Conservation (phyloP, 345 rosid species). For the Arabis hirsuta region DNA sequence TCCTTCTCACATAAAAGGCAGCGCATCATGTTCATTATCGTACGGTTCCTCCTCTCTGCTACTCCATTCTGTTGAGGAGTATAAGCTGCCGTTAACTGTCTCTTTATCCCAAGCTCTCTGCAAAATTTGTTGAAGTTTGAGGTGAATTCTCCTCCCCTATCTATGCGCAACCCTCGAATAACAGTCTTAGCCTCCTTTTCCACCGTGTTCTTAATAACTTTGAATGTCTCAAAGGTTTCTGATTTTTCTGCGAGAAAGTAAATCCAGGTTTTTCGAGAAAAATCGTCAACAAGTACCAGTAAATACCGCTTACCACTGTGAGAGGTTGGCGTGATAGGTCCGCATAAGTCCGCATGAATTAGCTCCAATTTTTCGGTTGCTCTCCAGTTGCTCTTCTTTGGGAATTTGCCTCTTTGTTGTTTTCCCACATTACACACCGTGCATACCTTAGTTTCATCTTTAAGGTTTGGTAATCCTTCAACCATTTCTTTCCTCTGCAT, state of each 20-base stretch:
- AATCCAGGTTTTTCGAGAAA: background rate
- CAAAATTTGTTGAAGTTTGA: background rate
- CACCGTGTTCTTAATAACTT: rapidly evolving
- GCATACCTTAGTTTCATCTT: background rate
- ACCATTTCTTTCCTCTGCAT: background rate
- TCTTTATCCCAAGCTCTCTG: too few species aligned
- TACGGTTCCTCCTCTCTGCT: background rate
- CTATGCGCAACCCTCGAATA: background rate
- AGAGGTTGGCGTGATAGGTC: background rate
- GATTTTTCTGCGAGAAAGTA: background rate
- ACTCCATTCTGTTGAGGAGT: background rate
- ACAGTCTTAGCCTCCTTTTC: background rate
- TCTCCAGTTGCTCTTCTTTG: background rate
- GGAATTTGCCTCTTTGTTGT: background rate
- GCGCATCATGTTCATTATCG: background rate
- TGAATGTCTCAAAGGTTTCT: background rate
- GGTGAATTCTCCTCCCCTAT: background rate
- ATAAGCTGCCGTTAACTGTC: background rate
- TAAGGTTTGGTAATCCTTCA: background rate
- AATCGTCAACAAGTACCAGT: background rate
- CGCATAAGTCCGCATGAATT: background rate
- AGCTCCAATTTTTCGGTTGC: background rate
- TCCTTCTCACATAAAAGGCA: rapidly evolving
- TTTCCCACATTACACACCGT: background rate
- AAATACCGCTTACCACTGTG: background rate